phyloP scores from a whole-genome alignment of 768 basidiomycete genomes.

The Lactifluus pinguis region DNA sequence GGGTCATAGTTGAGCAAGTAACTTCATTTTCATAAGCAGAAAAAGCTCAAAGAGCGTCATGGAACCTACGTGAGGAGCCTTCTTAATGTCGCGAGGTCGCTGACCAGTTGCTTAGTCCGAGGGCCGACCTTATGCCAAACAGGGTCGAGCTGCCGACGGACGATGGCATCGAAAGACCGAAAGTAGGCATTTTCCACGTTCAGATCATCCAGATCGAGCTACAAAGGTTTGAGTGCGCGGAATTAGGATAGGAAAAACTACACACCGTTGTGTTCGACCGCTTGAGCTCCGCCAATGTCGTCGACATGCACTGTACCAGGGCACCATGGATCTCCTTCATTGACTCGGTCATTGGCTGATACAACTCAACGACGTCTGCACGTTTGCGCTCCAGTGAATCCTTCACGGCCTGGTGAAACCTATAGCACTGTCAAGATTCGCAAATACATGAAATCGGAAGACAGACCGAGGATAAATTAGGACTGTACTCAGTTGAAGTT shows the following conservation, averaged over 20 bases:
- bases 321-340: slow-evolving; percentile 92
- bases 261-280: slow-evolving; percentile 67
- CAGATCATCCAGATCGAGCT: slow-evolving; percentile 93
- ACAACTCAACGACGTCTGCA: slow-evolving; percentile 88
- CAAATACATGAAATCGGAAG: not conserved
- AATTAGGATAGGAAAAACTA: slow-evolving; percentile 7
- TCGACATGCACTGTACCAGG: slow-evolving; percentile 90
- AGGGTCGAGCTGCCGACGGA: slow-evolving; percentile 81
- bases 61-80: slow-evolving; percentile 64
- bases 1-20: slow-evolving; percentile 88
- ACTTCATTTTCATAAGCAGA: slow-evolving; percentile 29
- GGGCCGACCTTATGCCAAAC: slow-evolving; percentile 97
- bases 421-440: slow-evolving; percentile 26
- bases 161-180: slow-evolving; percentile 81
- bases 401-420: slow-evolving; percentile 88
- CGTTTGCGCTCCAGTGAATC: slow-evolving; percentile 69
- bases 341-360: slow-evolving; percentile 71
- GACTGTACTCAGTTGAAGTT: slow-evolving; percentile 81
- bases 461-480: slow-evolving; percentile 84
- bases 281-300: slow-evolving; percentile 82
- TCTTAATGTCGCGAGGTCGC: slow-evolving; percentile 77
- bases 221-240: not conserved
- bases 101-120: slow-evolving; percentile 84
- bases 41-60: not conserved
- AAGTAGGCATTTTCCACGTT: slow-evolving; percentile 92